Evolutionary conservation across 768 basidiomycete genomes (phyloP).

Genomic region (Nidularia sp.): DNA sequence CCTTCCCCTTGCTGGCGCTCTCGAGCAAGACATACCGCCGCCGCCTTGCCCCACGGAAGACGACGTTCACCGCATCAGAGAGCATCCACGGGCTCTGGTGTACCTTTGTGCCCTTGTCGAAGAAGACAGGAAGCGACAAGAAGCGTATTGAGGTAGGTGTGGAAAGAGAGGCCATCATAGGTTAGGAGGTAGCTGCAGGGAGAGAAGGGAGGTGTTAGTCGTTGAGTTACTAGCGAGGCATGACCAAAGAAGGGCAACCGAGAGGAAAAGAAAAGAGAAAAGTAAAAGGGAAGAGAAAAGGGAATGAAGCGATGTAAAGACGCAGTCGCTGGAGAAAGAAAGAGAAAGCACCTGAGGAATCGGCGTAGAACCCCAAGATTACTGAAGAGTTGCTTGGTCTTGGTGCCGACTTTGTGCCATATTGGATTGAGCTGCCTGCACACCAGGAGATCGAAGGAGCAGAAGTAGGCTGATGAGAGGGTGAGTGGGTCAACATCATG

Average conservation of each 20-base stretch:
- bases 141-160: constrained; percentile 87
- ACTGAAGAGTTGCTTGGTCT: constrained; percentile 85
- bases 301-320: too few relatives aligned
- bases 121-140: constrained; percentile 49
- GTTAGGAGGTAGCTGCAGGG: constrained; percentile 71
- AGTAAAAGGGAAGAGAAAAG: too few relatives aligned
- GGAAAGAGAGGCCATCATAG: constrained; percentile 88
- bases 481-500: constrained; percentile 92
- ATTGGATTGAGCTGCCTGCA: constrained; percentile 87
- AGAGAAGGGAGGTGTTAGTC: not conserved
- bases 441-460: constrained; percentile 86
- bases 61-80: constrained; percentile 85
- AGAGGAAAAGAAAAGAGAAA: too few relatives aligned
- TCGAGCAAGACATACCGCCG: constrained; percentile 63
- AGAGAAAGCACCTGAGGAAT: constrained; percentile 62
- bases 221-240: not conserved
- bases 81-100: constrained; percentile 88
- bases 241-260: not conserved
- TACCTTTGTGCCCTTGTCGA: constrained; percentile 48
- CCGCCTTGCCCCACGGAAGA: constrained; percentile 76
- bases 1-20: constrained; percentile 15
- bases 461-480: constrained; percentile 91
- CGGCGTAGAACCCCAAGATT: constrained; percentile 87
- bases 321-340: too few relatives aligned
- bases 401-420: constrained; percentile 95